Percentiles rank a stretch among this genome's conserved stretches.
phyloP scores from a whole-genome alignment of 1,284 basidiomycete species.

The Boletus sp. region DNA sequence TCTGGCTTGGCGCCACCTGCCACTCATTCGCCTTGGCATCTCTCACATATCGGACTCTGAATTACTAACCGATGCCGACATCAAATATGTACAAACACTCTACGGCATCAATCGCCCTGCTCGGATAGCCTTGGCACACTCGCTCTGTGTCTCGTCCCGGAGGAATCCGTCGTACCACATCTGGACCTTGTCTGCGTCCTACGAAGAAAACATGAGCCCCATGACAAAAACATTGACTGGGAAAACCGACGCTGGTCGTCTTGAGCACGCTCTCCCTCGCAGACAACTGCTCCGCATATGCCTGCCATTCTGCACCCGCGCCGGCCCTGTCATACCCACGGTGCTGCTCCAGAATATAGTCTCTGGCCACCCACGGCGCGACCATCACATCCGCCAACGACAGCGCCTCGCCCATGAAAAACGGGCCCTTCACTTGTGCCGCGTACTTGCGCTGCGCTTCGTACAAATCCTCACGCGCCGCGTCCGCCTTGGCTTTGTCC shows the following conservation, averaged over 20 bases:
- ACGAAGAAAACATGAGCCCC: not conserved
- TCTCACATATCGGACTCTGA: not conserved
- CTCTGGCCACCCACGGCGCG: conserved; percentile 55
- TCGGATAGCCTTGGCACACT: conserved; percentile 55
- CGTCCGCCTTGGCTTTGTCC: conserved; percentile 42
- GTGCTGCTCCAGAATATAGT: conserved; percentile 47
- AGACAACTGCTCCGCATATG: conserved; percentile 41
- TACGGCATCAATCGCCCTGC: conserved; percentile 46
- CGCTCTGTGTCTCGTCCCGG: conserved; percentile 55
- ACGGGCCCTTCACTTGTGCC: conserved; percentile 51
- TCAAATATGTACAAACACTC: not conserved
- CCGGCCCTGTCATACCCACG: conserved; percentile 46
- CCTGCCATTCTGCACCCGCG: conserved; percentile 45
- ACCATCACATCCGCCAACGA: conserved; percentile 55
- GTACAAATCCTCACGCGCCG: conserved; percentile 43
- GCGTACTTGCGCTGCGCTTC: conserved; percentile 45
- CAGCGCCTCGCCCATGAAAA: conserved; percentile 55
- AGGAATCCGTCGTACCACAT: conserved; percentile 55
- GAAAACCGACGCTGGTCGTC: conserved; percentile 46
- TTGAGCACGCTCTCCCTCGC: conserved; percentile 45
- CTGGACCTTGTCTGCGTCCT: conserved; percentile 47
- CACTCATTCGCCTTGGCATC: conserved; percentile 7
- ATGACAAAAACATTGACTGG: not conserved
- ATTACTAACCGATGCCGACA: not conserved
- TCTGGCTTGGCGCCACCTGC: not conserved